Conservation (phyloP, 2,329 filamentous ascomycete genomes). For the Aspergillus chevalieri region DNA sequence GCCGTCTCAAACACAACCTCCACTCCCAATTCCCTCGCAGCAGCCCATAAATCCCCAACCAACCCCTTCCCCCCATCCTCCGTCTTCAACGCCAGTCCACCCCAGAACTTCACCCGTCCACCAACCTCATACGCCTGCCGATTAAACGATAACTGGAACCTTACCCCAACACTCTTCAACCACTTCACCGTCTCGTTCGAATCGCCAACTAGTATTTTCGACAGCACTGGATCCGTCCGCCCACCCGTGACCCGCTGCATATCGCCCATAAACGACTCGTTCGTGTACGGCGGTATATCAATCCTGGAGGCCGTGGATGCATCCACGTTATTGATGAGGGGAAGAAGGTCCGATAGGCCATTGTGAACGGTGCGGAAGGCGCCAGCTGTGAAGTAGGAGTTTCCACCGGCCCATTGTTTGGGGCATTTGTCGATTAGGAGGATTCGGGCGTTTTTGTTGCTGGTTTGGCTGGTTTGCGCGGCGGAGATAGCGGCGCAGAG, state of each 20-base stretch:
- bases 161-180: constrained; percentile 50
- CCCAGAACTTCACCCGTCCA: constrained; percentile 60
- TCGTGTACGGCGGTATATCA: constrained; percentile 54
- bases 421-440: constrained; percentile 58
- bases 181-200: constrained; percentile 50
- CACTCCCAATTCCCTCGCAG: constrained; percentile 42
- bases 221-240: constrained; percentile 47
- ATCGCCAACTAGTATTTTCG: constrained; percentile 46
- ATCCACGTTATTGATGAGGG: constrained; percentile 56
- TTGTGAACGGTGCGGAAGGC: constrained; percentile 54
- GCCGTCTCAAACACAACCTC: constrained; percentile 44
- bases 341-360: constrained; percentile 53
- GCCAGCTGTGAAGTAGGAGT: constrained; percentile 60
- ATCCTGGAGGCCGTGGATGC: constrained; percentile 44
- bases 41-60: constrained; percentile 43
- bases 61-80: constrained; percentile 56
- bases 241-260: constrained; percentile 52
- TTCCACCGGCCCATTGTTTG: constrained; percentile 55
- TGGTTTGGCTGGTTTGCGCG: constrained; percentile 36
- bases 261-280: constrained; percentile 50
- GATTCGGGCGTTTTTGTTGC: constrained; percentile 34
- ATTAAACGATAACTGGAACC: constrained; percentile 58
- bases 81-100: constrained; percentile 56
- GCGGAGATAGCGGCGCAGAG: constrained; percentile 56
- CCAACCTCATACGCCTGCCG: constrained; percentile 61